Evolutionary conservation across 148 eudicot genomes (phyloP).

Genomic region (Rhododendron williamsianum): DNA sequence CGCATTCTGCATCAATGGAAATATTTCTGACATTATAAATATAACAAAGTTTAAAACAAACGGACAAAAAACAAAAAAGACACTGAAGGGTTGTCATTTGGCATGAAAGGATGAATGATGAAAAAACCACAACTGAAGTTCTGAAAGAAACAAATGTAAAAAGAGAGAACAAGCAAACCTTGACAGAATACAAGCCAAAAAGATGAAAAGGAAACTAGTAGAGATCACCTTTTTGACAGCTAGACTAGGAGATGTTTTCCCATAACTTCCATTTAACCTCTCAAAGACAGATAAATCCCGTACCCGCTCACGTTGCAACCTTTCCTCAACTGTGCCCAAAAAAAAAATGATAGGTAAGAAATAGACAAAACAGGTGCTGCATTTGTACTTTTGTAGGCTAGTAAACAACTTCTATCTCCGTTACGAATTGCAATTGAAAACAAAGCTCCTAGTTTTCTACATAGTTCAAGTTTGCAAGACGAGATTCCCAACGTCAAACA

Average conservation of each 20-base stretch:
- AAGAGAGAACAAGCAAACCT: conserved; percentile 5
- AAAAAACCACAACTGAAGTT: not conserved
- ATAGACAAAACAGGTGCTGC: not conserved
- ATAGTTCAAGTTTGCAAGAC: not conserved
- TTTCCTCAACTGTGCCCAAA: conserved; percentile 57
- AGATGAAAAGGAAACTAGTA: not conserved
- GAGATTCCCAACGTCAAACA: too few species aligned
- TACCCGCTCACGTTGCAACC: conserved; percentile 70
- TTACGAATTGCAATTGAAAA: not conserved
- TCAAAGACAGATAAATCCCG: conserved; percentile 85
- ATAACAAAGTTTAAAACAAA: not conserved
- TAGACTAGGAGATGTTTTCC: conserved; percentile 60
- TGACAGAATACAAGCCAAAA: not conserved
- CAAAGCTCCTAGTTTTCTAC: not conserved
- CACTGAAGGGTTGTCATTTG: not conserved
- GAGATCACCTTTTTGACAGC: conserved; percentile 81
- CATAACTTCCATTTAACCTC: conserved; percentile 70
- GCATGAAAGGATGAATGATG: not conserved
- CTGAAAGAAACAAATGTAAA: not conserved
- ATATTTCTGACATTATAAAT: not conserved
- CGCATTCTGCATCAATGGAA: not conserved
- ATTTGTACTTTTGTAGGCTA: too few species aligned
- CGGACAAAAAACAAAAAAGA: not conserved
- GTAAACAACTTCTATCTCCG: not conserved
- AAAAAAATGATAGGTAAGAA: not conserved